Base-by-base conservation (phyloP, 352 stramenopile genomes). In the Phytophthora rubi region DNA sequence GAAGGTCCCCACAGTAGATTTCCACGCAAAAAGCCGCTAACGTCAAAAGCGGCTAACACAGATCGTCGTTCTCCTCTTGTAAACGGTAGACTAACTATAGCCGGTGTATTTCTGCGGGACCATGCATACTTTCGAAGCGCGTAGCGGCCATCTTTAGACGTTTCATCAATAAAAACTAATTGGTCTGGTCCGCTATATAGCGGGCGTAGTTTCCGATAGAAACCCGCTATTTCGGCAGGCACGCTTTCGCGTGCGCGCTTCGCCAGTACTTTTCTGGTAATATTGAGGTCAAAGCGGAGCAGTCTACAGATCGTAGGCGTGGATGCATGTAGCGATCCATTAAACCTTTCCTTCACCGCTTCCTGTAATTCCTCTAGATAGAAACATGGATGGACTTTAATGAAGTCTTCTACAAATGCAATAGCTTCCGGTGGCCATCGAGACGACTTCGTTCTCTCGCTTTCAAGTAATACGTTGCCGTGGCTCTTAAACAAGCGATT, bases 101-200 rank as follows among this genome's bases (percentile, higher is more conserved):
- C 51, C 42, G 51, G 51, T 23, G 51, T 57, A 15, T 21, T 26
- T 57, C 51, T 12, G 13, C 30, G 51, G 12, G 28, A 57, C 30
- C 30, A 45, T 10, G 28, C 30, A 57, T 57, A 53, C 47, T 53
- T 53, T 53, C 3, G 28, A 32, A 53, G 18, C 7, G 47, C 18
- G 30, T 32, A n/a, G 6, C 18, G 28, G 32, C 51, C 51, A 44
- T 57, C 51, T 44, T 57, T 39, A 16, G 15, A 57, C 0, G 28
- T 57, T 44, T 57, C 51, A 57, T 44, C 51, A 44, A 57, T 57
- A 44, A 57, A 57, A 44, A 45, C 51, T 42, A 57, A 57, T 16
- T 39, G 51, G 13, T 57, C 51, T 7, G 23, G 49, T 35, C 30
- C 7, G 6, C 51, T 45, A n/a, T 44, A 57, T 44, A 57, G 42